Evolutionary conservation across 495 filamentous ascomycete genomes (phyloP).

Genomic region (Delitschia confertaspora): DNA sequence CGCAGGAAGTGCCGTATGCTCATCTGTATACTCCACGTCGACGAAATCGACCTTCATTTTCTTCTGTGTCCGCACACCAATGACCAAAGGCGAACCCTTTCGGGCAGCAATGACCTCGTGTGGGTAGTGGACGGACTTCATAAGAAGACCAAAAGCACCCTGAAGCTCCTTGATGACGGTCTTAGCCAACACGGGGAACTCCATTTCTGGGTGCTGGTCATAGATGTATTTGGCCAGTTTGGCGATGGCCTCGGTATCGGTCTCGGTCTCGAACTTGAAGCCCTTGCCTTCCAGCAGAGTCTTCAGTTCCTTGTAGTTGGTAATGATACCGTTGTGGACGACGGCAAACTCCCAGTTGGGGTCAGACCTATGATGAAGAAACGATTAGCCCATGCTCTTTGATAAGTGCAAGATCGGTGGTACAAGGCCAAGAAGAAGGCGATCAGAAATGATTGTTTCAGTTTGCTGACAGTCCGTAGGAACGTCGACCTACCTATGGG

Average conservation of each 20-base stretch:
- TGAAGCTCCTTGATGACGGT: slow-evolving; percentile 96
- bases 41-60: slow-evolving; percentile 99
- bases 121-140: slow-evolving; percentile 97
- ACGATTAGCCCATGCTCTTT: slow-evolving; percentile 8
- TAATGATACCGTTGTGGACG: slow-evolving; percentile 99
- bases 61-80: slow-evolving; percentile 88
- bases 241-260: slow-evolving; percentile 97
- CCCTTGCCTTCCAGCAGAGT: slow-evolving; percentile 86
- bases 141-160: slow-evolving; percentile 88
- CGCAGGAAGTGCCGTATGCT: slow-evolving; percentile 69
- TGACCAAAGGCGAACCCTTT: slow-evolving; percentile 93
- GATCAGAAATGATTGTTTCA: slow-evolving; percentile 37
- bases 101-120: slow-evolving; percentile 96
- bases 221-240: slow-evolving; percentile 98
- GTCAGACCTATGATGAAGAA: slow-evolving; percentile 48
- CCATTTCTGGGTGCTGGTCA: slow-evolving; percentile 87
- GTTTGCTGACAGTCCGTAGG: slow-evolving; percentile 6
- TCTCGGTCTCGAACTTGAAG: slow-evolving; percentile 97
- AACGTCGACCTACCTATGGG: slow-evolving; percentile 65
- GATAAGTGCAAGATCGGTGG: no score
- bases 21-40: slow-evolving; percentile 91
- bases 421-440: background rate
- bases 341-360: slow-evolving; percentile 90
- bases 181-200: slow-evolving; percentile 93
- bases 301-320: slow-evolving; percentile 99